phyloP scores from a whole-genome alignment of 2,329 filamentous ascomycete genomes.

The Magnaporthales sp. region DNA sequence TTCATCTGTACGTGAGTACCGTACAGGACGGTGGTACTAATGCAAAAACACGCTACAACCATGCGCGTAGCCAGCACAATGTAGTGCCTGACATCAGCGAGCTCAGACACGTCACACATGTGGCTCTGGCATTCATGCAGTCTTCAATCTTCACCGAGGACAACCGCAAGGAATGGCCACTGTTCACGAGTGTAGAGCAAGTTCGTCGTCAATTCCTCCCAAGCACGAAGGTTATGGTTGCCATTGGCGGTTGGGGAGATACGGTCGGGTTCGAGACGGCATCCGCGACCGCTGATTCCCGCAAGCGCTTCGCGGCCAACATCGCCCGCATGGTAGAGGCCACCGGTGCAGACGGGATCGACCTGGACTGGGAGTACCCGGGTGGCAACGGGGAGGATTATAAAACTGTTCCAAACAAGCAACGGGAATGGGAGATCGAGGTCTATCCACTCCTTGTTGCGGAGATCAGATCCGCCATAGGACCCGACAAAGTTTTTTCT shows the following conservation, averaged over 20 bases:
- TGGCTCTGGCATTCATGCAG: conserved; percentile 49
- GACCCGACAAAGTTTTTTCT: conserved; percentile 50
- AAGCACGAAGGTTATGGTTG: conserved; percentile 56
- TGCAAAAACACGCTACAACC: background rate
- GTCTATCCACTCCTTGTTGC: conserved; percentile 53
- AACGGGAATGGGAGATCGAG: conserved; percentile 50
- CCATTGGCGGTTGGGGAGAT: conserved; percentile 70
- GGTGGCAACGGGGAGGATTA: conserved; percentile 64
- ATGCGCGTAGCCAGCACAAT: conserved; percentile 33
- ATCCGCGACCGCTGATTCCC: conserved; percentile 39
- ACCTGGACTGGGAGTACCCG: conserved; percentile 59
- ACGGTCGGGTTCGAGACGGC: conserved; percentile 52
- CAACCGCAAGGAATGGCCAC: conserved; percentile 31
- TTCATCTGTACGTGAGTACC: background rate
- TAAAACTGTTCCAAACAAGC: conserved; percentile 48
- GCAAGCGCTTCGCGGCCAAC: conserved; percentile 53
- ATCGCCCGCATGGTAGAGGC: conserved; percentile 52
- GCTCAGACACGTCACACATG: conserved; percentile 41
- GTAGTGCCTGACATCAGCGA: conserved; percentile 27
- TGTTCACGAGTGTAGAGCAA: conserved; percentile 42
- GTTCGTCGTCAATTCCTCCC: conserved; percentile 38
- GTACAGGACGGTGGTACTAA: background rate
- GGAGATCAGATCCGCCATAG: conserved; percentile 49
- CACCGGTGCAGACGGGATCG: conserved; percentile 56
- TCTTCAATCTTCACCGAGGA: conserved; percentile 41